Evolutionary conservation across 495 filamentous ascomycete genomes (phyloP).

Genomic region (Aspergillus leporis): DNA sequence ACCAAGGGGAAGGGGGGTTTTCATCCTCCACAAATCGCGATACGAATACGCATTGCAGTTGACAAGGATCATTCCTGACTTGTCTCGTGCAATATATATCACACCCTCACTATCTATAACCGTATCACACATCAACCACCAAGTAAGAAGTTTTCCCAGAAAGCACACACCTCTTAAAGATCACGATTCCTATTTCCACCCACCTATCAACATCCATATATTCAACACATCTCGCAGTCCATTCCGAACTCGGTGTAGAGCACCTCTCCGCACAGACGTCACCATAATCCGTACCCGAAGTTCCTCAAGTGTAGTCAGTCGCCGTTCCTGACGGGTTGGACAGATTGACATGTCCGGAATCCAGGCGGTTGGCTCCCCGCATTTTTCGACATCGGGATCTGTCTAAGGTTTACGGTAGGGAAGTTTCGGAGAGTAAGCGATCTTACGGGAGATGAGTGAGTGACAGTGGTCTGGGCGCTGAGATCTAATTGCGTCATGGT

Average conservation of each 20-base stretch:
- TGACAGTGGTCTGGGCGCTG: neutral
- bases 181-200: neutral
- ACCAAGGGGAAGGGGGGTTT: no score
- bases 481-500: neutral
- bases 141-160: neutral
- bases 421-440: neutral
- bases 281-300: neutral
- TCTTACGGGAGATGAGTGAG: neutral
- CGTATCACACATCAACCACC: neutral
- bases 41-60: neutral
- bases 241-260: neutral
- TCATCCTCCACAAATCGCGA: neutral
- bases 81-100: no score
- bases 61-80: no score
- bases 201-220: neutral
- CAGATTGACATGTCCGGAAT: neutral
- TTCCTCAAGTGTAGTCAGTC: neutral
- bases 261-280: conserved; percentile 3
- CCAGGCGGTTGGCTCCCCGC: conserved; percentile 7
- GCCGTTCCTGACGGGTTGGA: conserved; percentile 4
- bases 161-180: neutral
- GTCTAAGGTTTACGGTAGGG: conserved; percentile 1
- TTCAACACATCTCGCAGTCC: neutral
- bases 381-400: neutral
- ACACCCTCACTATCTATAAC: neutral